These are phyloP conservation scores for Pseudocercospora ulei DNA, from an alignment of 2,329 filamentous ascomycete species.

Conservation along the genomic window DNA sequence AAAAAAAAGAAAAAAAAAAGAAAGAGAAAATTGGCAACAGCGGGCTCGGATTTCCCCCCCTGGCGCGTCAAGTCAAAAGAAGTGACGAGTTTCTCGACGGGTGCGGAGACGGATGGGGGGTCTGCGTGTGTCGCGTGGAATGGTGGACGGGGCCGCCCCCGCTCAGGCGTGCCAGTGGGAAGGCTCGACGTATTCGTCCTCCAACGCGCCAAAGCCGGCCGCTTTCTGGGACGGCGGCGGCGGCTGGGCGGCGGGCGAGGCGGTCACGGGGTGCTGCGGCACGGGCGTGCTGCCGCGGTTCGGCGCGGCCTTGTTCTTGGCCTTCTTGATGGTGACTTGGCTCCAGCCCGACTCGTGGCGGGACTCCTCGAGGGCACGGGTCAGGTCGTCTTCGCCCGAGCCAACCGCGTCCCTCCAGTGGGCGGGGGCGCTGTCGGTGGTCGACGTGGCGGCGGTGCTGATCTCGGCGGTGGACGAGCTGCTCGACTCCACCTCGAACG, in stretches of 20 bases:
- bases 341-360: constrained; percentile 51
- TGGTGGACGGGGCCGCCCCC: too few relatives aligned
- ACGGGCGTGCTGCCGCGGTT: constrained; percentile 21
- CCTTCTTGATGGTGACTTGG: constrained; percentile 50
- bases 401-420: constrained; percentile 42
- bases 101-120: too few relatives aligned
- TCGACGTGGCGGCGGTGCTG: constrained; percentile 35
- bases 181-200: too few relatives aligned
- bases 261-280: constrained; percentile 9
- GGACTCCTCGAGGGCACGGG: constrained; percentile 41
- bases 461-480: constrained; percentile 37
- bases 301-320: constrained; percentile 41
- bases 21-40: too few relatives aligned
- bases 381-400: constrained; percentile 54
- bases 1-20: too few relatives aligned
- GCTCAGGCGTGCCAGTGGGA: too few relatives aligned
- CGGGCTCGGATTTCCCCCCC: too few relatives aligned
- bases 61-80: too few relatives aligned
- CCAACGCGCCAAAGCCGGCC: too few relatives aligned
- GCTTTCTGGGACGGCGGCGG: too few relatives aligned
- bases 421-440: constrained; percentile 31
- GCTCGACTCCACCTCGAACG: constrained; percentile 41
- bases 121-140: too few relatives aligned
- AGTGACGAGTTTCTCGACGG: too few relatives aligned
- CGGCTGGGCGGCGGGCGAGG: not conserved